These are phyloP conservation scores for Gyromitra esculenta DNA, from an alignment of 2,329 filamentous ascomycete species.

Conservation along the genomic window DNA sequence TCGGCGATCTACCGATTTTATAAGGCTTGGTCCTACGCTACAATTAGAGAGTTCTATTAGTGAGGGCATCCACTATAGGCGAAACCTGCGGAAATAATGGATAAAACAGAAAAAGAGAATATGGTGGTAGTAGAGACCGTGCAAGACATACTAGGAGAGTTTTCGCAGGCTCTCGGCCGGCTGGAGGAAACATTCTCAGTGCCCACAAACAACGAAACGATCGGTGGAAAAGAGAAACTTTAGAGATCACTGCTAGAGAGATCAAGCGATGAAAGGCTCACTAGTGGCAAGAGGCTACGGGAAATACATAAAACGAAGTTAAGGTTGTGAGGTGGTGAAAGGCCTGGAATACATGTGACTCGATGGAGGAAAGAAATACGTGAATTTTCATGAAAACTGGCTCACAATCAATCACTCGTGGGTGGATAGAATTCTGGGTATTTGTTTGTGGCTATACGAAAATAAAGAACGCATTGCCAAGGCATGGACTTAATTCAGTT, in stretches of 20 bases:
- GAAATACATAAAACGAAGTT: neutral
- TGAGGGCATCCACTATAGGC: neutral
- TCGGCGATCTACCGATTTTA: neutral
- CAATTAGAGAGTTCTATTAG: neutral
- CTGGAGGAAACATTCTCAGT: neutral
- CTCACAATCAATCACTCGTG: conserved; percentile 16
- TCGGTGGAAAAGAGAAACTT: neutral
- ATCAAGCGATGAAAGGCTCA: neutral
- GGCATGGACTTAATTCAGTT: neutral
- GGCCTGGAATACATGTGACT: neutral
- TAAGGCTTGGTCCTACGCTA: neutral
- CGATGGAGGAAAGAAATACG: neutral
- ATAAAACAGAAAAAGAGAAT: neutral
- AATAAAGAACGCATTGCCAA: neutral
- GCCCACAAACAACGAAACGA: neutral
- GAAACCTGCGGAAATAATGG: neutral
- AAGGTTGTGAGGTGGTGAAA: neutral
- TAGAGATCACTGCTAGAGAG: neutral
- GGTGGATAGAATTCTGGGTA: neutral
- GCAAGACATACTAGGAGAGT: neutral
- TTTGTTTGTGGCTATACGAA: too few relatives aligned
- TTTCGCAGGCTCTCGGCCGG: neutral
- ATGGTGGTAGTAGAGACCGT: neutral
- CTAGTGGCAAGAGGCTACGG: neutral
- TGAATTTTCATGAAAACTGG: neutral